Percentiles rank a stretch among this genome's conserved stretches.
phyloP scores from a whole-genome alignment of 2,329 filamentous ascomycete genomes.

The Chaetomiaceae sp. region DNA sequence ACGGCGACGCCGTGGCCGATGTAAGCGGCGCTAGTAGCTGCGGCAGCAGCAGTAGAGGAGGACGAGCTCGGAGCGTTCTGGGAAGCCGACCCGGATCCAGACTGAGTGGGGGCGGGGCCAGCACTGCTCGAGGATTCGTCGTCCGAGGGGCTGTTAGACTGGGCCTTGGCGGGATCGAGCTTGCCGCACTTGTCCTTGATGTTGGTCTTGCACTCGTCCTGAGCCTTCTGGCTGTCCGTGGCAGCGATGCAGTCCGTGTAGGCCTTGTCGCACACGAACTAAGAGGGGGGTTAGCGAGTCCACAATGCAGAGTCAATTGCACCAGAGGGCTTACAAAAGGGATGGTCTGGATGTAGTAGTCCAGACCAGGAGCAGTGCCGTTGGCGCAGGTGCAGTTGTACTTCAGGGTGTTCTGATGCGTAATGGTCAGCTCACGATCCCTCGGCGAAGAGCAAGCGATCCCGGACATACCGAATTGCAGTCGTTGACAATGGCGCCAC shows the following conservation, averaged over 20 bases:
- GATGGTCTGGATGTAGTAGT: conserved; percentile 51
- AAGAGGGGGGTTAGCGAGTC: conserved; percentile 17
- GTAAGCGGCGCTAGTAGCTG: conserved; percentile 32
- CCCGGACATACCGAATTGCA: conserved; percentile 43
- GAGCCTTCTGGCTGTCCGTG: conserved; percentile 39
- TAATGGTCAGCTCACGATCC: conserved; percentile 10
- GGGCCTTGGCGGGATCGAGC: conserved; percentile 37
- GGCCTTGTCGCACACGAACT: conserved; percentile 50
- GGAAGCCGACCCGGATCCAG: conserved; percentile 17
- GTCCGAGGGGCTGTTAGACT: conserved; percentile 18
- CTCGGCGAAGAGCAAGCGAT: not conserved
- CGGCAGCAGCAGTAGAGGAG: conserved; percentile 24
- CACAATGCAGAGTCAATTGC: not conserved
- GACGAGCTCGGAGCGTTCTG: conserved; percentile 21
- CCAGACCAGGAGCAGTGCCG: conserved; percentile 46
- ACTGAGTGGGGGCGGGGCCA: conserved; percentile 25
- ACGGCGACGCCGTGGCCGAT: conserved; percentile 45
- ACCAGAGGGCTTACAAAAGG: conserved; percentile 35
- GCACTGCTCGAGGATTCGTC: conserved; percentile 30
- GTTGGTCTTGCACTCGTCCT: conserved; percentile 45
- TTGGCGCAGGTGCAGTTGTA: conserved; percentile 50
- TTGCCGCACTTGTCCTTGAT: conserved; percentile 48
- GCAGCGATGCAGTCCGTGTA: conserved; percentile 44
- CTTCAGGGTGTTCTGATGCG: conserved; percentile 38
- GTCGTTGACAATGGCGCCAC: conserved; percentile 36